Conservation (phyloP, 495 filamentous ascomycete genomes). For the Viridothelium virens region DNA sequence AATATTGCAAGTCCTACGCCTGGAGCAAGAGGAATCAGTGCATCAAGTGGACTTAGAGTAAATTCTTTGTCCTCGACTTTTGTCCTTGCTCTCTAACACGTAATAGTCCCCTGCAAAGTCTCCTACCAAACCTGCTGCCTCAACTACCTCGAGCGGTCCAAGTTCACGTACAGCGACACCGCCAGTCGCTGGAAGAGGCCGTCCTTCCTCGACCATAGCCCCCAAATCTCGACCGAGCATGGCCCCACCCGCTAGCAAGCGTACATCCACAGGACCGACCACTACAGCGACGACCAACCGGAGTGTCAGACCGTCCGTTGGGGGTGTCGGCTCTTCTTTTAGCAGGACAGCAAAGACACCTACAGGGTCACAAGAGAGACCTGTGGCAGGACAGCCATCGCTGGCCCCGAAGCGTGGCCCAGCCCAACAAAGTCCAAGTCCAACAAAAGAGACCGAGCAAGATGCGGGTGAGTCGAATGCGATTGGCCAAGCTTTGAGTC, state of each 20-base stretch:
- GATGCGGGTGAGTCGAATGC: background rate
- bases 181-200: slow-evolving; percentile 35
- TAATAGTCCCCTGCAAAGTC: slow-evolving; percentile 67
- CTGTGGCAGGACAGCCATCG: background rate
- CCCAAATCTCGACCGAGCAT: slow-evolving; percentile 48
- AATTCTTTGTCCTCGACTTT: background rate
- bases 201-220: slow-evolving; percentile 36
- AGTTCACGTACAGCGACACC: slow-evolving; percentile 56
- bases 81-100: background rate
- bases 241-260: slow-evolving; percentile 27
- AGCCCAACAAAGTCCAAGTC: background rate
- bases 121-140: slow-evolving; percentile 65
- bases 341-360: background rate
- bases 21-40: slow-evolving; percentile 15
- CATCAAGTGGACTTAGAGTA: slow-evolving; percentile 14
- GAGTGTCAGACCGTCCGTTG: slow-evolving; percentile 28
- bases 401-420: background rate
- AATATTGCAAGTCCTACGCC: slow-evolving; percentile 23
- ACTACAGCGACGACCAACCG: slow-evolving; percentile 30
- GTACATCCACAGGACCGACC: slow-evolving; percentile 2
- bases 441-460: background rate
- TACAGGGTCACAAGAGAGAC: background rate
- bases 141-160: slow-evolving; percentile 48
- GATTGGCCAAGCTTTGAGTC: background rate
- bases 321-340: background rate